Conservation (phyloP, 192 early-diverging fungal genomes). For the Backusella parvicylindrica region DNA sequence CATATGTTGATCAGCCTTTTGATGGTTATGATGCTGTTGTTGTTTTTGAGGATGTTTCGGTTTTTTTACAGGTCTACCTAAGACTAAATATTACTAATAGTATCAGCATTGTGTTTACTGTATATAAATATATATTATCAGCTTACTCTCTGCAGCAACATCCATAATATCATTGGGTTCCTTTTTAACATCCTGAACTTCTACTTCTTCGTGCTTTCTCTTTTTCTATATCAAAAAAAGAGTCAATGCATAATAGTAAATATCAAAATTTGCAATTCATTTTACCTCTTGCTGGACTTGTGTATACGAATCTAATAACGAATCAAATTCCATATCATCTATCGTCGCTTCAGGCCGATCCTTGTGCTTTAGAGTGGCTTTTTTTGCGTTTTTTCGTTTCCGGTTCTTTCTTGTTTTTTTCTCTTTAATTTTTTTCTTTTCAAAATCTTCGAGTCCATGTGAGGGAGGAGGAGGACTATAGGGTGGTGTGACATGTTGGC, state of each 20-base stretch:
- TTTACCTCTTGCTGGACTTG: not conserved
- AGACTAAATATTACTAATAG: not conserved
- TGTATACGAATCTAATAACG: not conserved
- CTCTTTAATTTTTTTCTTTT: not conserved
- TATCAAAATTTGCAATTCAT: not conserved
- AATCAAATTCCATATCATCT: not conserved
- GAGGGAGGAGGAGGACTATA: not conserved
- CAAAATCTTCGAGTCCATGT: not conserved
- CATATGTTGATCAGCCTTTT: no score
- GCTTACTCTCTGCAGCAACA: not conserved
- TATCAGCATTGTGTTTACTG: not conserved
- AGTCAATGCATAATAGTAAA: no score
- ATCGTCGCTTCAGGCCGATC: not conserved
- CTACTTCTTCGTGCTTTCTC: not conserved
- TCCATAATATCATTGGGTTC: not conserved
- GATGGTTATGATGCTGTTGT: not conserved
- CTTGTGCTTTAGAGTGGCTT: not conserved
- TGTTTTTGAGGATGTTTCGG: not conserved
- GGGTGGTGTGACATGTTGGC: not conserved
- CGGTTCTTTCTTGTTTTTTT: not conserved
- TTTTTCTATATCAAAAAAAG: not conserved
- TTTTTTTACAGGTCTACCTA: not conserved
- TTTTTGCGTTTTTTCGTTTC: not conserved
- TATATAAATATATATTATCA: not conserved
- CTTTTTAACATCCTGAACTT: not conserved